Evolutionary conservation across 225 moss, liverwort and hornwort species (phyloP).

Genomic region (Polytrichum formosum): DNA sequence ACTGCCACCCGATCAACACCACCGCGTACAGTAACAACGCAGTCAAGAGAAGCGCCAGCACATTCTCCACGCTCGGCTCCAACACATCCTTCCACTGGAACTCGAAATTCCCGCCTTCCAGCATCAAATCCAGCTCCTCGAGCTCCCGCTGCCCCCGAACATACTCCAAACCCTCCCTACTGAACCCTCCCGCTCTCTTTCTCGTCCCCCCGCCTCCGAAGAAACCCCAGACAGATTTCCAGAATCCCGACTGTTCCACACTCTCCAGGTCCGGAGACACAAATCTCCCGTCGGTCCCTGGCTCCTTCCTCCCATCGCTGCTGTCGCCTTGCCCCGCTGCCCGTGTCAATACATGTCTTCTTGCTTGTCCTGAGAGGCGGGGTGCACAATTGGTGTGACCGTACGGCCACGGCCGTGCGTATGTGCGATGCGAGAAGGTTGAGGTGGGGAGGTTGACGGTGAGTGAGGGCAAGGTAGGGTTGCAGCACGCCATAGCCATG

Average conservation of each 20-base stretch:
- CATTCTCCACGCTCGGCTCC: conserved; percentile 71
- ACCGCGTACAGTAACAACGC: conserved; percentile 58
- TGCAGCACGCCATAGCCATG: too few species aligned
- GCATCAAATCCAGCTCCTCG: conserved; percentile 45
- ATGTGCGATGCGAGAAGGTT: too few species aligned
- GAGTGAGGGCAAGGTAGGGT: too few species aligned
- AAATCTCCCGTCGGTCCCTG: background rate
- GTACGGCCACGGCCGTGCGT: too few species aligned
- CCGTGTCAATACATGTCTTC: background rate
- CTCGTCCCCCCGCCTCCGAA: conserved; percentile 5
- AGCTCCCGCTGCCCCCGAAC: conserved; percentile 29
- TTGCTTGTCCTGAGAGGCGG: background rate
- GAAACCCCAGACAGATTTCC: conserved; percentile 31
- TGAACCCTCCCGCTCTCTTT: conserved; percentile 7
- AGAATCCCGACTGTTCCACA: conserved; percentile 12
- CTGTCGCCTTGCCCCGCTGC: background rate
- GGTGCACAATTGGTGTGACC: too few species aligned
- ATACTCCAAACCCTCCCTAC: conserved; percentile 28
- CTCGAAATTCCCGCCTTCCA: conserved; percentile 39
- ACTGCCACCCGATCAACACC: conserved; percentile 72
- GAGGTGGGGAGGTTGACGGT: too few species aligned
- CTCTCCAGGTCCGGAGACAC: background rate
- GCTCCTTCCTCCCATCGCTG: conserved; percentile 8
- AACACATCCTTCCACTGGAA: conserved; percentile 70
- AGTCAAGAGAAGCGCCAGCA: conserved; percentile 62